A percentile compares a stretch with the other conserved stretches of the same genome.
Conservation (phyloP, 1,139 yeast genomes). For the Nadsonia commutata region DNA sequence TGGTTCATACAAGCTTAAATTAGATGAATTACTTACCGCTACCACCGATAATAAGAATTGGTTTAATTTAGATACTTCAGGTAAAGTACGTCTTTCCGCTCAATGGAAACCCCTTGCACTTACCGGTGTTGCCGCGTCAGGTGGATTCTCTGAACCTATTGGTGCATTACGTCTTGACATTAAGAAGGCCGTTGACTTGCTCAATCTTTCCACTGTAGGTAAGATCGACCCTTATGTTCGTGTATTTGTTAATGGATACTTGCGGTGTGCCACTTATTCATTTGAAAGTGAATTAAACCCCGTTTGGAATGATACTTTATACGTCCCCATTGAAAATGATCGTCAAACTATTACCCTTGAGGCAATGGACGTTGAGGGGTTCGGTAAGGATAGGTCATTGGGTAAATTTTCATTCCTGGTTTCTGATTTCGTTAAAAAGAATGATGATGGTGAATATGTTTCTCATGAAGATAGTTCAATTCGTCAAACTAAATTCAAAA, state of each 20-base stretch:
- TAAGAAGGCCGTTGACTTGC: conserved; percentile 54
- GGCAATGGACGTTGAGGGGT: conserved; percentile 79
- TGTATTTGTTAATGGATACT: conserved; percentile 60
- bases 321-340: conserved; percentile 69
- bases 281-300: conserved; percentile 60
- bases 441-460: conserved; percentile 51
- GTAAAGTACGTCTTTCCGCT: conserved; percentile 56
- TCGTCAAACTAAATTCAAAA: conserved; percentile 47
- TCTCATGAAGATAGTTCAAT: conserved; percentile 44
- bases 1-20: conserved; percentile 29
- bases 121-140: conserved; percentile 42
- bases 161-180: conserved; percentile 79
- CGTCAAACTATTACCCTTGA: conserved; percentile 73
- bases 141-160: conserved; percentile 81
- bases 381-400: conserved; percentile 66
- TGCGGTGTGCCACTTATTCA: conserved; percentile 66
- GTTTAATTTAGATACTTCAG: conserved; percentile 49
- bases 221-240: conserved; percentile 86
- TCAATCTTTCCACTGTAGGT: conserved; percentile 78
- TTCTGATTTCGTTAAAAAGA: conserved; percentile 49
- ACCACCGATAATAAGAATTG: conserved; percentile 69
- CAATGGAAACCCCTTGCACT: conserved; percentile 80
- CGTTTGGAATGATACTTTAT: conserved; percentile 70
- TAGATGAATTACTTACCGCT: conserved; percentile 63
- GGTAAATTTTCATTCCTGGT: conserved; percentile 70